Conservation (phyloP, 257 asterid species). For the Verbascum thapsus region DNA sequence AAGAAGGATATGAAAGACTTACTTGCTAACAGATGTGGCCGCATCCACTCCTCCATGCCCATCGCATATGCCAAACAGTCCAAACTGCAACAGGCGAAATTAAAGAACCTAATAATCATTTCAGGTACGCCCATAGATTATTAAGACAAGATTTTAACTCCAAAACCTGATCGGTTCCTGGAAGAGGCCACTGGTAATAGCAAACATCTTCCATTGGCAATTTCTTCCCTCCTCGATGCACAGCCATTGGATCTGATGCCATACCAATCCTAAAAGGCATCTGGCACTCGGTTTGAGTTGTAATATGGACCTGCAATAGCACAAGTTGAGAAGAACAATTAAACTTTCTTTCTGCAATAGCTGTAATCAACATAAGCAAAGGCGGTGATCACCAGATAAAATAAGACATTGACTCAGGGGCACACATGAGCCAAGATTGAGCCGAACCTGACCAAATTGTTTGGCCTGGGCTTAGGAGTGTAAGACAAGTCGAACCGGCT, state of each 20-base stretch:
- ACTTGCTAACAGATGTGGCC: constrained; percentile 90
- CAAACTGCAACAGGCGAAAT: constrained; percentile 62
- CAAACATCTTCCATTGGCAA: constrained; percentile 91
- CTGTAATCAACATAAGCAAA: constrained; percentile 9
- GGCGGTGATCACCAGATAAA: constrained; percentile 4
- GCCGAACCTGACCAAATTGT: too few relatives aligned
- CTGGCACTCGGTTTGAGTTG: constrained; percentile 52
- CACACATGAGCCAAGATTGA: too few relatives aligned
- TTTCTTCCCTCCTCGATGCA: constrained; percentile 83
- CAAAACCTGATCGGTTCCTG: constrained; percentile 80
- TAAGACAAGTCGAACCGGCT: too few relatives aligned
- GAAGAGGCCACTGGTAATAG: constrained; percentile 88
- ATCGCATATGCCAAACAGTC: constrained; percentile 82
- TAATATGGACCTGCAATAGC: constrained; percentile 59
- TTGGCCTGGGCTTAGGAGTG: too few relatives aligned
- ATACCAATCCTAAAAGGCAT: constrained; percentile 82
- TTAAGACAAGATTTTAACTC: constrained; percentile 24
- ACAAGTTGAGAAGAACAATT: constrained; percentile 17
- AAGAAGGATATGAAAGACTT: constrained; percentile 41
- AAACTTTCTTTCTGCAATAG: constrained; percentile 14
- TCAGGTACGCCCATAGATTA: constrained; percentile 18
- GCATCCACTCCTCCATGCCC: constrained; percentile 97
- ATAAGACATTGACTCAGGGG: neutral
- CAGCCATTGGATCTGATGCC: constrained; percentile 87
- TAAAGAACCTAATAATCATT: constrained; percentile 26